Base-by-base conservation (phyloP, 371 early-diverging fungal genomes). In the Mucor lusitanicus region DNA sequence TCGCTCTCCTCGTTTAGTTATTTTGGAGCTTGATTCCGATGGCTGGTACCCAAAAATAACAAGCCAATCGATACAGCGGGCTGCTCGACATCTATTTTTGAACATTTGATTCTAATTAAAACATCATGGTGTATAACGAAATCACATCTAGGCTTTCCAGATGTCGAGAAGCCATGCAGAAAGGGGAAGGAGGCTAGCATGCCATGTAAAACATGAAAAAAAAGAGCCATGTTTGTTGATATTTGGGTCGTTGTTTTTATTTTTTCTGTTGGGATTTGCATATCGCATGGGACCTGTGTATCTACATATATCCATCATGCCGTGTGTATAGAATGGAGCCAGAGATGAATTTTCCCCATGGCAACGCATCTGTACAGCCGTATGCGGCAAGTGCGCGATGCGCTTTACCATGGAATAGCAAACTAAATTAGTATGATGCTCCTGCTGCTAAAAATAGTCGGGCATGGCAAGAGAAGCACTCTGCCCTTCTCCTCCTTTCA, bases 1-100 rank as follows among this genome's bases (percentile, higher is more conserved):
- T 40, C 40, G 13, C 27, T 25, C 46, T 53, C 53, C 53, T 53
- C 53, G 53, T 53, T 53, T 53, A 53, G 27, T 53, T 53, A 40
- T 53, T 48, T 23, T 48, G 48, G 48, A 48, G 48, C 48, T 53
- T 53, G 53, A 13, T 53, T 53, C 53, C 53, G 53, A 53, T 53
- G 21, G 27, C 27, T 53, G 27, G 25, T 53, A 27, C 27, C 50
- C 53, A 53, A 53, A 53, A 53, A 53, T 53, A 53, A 53, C 53
- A 13, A 15, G 53, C 53, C 53, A 53, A 25, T 53, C 50, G 23
- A 50, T 25, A 50, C 12, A 11, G 37, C 9, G 9, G 9, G 53
- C 27, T 23, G 15, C 53, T 53, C 53, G 53, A 53, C 27, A 53
- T 53, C 53, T 53, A 53, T 53, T 53, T 53, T 53, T 27, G 53